Evolutionary conservation across 768 basidiomycete species (phyloP).

Genomic region (Kwoniella sp.): DNA sequence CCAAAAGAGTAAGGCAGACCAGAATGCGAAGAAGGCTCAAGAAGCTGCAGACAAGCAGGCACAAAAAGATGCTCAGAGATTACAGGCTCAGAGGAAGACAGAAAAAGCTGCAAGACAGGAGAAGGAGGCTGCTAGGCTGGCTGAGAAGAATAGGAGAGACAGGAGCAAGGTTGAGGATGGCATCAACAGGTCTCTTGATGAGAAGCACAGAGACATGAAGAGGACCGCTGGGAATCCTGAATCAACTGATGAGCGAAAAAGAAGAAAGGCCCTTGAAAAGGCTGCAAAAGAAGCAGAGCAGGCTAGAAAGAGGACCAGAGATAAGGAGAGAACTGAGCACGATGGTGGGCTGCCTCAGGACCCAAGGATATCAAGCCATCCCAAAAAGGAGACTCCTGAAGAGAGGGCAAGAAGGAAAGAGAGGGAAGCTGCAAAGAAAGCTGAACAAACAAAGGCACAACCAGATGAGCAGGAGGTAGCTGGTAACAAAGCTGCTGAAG

Average conservation of each 20-base stretch:
- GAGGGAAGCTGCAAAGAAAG: background rate
- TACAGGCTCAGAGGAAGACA: no score
- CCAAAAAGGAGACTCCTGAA: background rate
- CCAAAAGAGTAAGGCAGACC: no score
- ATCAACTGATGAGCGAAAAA: constrained; percentile 3
- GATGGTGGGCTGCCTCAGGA: no score
- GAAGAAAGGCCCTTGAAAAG: background rate
- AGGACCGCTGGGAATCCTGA: background rate
- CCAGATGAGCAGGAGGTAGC: background rate
- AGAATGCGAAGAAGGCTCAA: no score
- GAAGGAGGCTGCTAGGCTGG: no score
- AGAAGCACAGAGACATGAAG: no score
- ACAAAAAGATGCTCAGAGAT: constrained; percentile 2
- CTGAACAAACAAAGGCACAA: background rate
- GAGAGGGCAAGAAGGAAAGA: constrained; percentile 1
- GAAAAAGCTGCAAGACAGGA: background rate
- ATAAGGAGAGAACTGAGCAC: background rate
- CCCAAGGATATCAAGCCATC: no score
- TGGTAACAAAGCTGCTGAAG: no score
- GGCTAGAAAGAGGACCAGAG: background rate
- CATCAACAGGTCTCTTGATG: no score
- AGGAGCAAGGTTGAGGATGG: background rate
- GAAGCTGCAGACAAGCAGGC: constrained; percentile 6
- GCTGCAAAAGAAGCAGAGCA: constrained; percentile 3
- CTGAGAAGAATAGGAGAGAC: background rate